Evolutionary conservation across 23 red algal genomes (phyloP), one percentile per base, ranked within the genome.

Genomic region (Chondrus crispus): DNA sequence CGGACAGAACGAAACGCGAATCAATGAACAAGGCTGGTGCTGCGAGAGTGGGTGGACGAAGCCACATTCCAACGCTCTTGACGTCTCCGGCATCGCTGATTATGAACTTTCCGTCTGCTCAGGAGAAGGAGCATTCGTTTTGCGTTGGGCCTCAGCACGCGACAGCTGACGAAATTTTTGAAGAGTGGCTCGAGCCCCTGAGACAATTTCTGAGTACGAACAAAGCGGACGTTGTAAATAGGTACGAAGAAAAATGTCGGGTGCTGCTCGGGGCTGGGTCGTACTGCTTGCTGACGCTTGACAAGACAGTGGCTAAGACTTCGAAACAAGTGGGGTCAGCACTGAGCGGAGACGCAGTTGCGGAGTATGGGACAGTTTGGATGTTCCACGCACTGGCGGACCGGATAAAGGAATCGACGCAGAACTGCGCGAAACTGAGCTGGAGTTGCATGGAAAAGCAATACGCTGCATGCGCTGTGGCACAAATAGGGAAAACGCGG

Each of bases 161-260:
- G 13, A 80, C 68, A 36, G 40, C 82, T 19, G 52, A 88, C 49
- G 85, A 57, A 42, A 51, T 89, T 22, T 83, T 85, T 47, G 79
- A 88, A 3, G 77, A 46, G 38, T 63, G 40, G 16, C 79, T 88
- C 18, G 24, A 39, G 18, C 53, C 60, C 11, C 79, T 74, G 48
- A 82, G 38, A 37, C 42, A 41, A 22, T 72, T 73, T 26, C 38
- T 96, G 60, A 76, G 79, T 38, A 53, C 57, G 26, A 38, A 60
- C 5, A 86, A 92, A 77, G 57, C 73, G n/a, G 80, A 93, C 51
- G 80, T 91, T 49, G 57, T 45, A 47, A 87, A 87, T 44, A 58
- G 85, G 36, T 99, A 96, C 62, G 97, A 99, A 84, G 97, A 96
- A 26, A 73, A 70, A 47, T 91, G 91, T 28, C 88, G 97, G 52